A percentile compares a stretch with the other conserved stretches of the same genome.
phyloP scores from a whole-genome alignment of 495 filamentous ascomycete species.

The Cercophora samala region DNA sequence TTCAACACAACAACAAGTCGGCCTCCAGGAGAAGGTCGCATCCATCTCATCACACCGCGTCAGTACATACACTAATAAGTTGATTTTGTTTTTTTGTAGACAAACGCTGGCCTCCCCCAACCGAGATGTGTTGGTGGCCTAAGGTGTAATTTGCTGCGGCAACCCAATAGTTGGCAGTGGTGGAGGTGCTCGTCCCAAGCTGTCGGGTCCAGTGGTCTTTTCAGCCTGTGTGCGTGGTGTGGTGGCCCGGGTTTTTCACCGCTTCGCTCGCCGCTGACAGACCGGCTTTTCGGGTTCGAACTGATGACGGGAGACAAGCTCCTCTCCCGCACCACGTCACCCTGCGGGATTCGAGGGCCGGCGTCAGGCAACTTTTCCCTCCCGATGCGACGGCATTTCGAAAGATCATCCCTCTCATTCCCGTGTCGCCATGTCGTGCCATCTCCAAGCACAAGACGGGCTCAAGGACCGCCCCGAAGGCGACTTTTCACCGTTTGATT shows the following conservation, averaged over 20 bases:
- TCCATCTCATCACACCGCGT: not conserved
- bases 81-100: too few species aligned
- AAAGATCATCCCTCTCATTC: not conserved
- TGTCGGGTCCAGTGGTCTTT: conserved; percentile 32
- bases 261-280: conserved; percentile 12
- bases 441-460: not conserved
- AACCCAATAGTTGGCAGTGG: conserved; percentile 9
- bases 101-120: not conserved
- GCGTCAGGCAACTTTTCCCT: not conserved
- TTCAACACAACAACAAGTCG: too few species aligned
- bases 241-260: conserved; percentile 12
- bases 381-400: not conserved
- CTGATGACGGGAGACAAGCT: not conserved
- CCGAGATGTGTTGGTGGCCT: not conserved
- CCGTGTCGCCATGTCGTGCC: too few species aligned
- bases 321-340: not conserved
- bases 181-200: conserved; percentile 26
- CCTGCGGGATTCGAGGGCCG: not conserved
- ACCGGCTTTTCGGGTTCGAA: not conserved
- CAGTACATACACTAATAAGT: too few species aligned
- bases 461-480: not conserved
- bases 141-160: not conserved
- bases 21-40: not conserved
- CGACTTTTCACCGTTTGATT: not conserved
- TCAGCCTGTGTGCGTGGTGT: conserved; percentile 15